Conservation (phyloP, 2,329 filamentous ascomycete species). For the Knufia petricola region DNA sequence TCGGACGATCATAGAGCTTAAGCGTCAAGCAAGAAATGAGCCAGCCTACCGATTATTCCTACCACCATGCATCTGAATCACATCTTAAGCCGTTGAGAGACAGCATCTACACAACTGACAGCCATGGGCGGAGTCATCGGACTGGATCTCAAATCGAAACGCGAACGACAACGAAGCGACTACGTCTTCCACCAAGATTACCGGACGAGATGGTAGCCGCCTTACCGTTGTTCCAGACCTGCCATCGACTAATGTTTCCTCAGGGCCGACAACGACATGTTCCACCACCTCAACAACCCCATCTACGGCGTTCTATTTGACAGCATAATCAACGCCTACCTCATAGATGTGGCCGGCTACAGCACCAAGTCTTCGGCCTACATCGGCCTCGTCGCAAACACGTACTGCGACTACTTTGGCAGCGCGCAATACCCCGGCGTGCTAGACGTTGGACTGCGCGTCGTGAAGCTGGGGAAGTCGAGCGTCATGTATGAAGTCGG, state of each 20-base stretch:
- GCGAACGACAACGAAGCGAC: conserved; percentile 15
- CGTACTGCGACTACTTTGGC: conserved; percentile 75
- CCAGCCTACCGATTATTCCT: too few relatives aligned
- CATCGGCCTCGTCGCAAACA: conserved; percentile 76
- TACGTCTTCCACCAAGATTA: conserved; percentile 21
- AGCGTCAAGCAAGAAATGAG: too few relatives aligned
- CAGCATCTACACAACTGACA: too few relatives aligned
- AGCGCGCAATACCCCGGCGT: conserved; percentile 73
- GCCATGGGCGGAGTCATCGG: conserved; percentile 13
- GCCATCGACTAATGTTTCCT: neutral
- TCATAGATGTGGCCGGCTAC: conserved; percentile 68
- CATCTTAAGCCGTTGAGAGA: too few relatives aligned
- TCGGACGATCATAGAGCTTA: too few relatives aligned
- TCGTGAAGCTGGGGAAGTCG: conserved; percentile 73
- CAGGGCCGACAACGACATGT: conserved; percentile 93
- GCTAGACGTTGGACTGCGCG: conserved; percentile 70
- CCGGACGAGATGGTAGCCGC: conserved; percentile 17
- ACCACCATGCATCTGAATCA: too few relatives aligned
- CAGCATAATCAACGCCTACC: conserved; percentile 78
- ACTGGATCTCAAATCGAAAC: conserved; percentile 19
- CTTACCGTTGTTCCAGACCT: neutral
- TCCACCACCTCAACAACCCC: conserved; percentile 84
- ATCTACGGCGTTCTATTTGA: conserved; percentile 84
- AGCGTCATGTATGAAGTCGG: conserved; percentile 87
- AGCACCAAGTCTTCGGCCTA: conserved; percentile 60